Percentiles rank a stretch among this genome's conserved stretches.
These are phyloP conservation scores for Fusarium citri DNA, from an alignment of 2,329 filamentous ascomycete genomes.

Conservation along the genomic window DNA sequence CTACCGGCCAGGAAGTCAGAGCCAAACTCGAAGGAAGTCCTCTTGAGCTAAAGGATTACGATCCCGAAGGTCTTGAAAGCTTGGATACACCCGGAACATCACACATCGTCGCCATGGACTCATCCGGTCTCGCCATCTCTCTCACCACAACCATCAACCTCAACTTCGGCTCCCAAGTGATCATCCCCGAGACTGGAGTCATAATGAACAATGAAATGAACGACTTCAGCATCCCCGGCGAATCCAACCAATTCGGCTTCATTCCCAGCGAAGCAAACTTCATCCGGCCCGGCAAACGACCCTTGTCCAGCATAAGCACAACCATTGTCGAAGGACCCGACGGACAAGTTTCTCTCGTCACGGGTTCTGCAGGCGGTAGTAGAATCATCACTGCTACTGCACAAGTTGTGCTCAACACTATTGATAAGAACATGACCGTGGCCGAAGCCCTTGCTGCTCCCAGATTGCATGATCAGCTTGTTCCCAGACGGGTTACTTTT, in stretches of 20 bases:
- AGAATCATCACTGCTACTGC: slow-evolving; percentile 86
- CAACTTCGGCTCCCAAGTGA: slow-evolving; percentile 78
- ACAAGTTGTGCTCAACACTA: slow-evolving; percentile 79
- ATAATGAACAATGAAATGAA: slow-evolving; percentile 75
- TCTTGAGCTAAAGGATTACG: slow-evolving; percentile 56
- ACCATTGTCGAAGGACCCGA: slow-evolving; percentile 80
- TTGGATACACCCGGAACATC: slow-evolving; percentile 74
- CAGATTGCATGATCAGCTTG: slow-evolving; percentile 84
- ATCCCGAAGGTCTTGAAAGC: slow-evolving; percentile 60
- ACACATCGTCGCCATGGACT: slow-evolving; percentile 75
- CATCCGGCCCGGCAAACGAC: slow-evolving; percentile 79
- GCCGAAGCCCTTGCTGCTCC: slow-evolving; percentile 74
- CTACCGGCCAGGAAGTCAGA: slow-evolving; percentile 65
- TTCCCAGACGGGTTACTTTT: slow-evolving; percentile 75
- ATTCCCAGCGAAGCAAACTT: slow-evolving; percentile 80
- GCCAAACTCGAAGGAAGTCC: slow-evolving; percentile 59
- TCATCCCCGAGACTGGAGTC: slow-evolving; percentile 84
- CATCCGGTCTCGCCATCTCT: slow-evolving; percentile 76
- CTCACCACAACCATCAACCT: slow-evolving; percentile 86
- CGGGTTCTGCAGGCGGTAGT: slow-evolving; percentile 84
- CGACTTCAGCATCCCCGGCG: slow-evolving; percentile 82
- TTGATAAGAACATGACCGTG: slow-evolving; percentile 74
- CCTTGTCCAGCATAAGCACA: slow-evolving; percentile 81
- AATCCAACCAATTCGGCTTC: slow-evolving; percentile 80
- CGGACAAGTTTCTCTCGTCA: slow-evolving; percentile 75